Percentiles rank a stretch among this genome's conserved stretches.
phyloP scores from a whole-genome alignment of 495 filamentous ascomycete species.

The Apodospora peruviana region DNA sequence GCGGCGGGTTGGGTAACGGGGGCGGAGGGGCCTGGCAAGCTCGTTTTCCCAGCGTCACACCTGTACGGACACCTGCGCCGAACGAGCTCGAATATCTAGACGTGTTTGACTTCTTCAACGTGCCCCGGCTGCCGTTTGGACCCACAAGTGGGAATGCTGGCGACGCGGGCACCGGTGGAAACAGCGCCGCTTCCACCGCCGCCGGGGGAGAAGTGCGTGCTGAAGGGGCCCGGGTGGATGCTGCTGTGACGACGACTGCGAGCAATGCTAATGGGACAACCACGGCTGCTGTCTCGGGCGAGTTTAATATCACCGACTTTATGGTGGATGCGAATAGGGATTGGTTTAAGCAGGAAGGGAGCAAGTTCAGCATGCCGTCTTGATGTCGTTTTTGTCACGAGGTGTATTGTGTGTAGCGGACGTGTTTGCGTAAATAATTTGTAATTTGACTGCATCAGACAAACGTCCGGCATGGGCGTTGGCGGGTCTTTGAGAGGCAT shows the following conservation, averaged over 20 bases:
- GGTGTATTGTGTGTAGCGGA: too few relatives aligned
- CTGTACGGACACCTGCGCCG: constrained; percentile 58
- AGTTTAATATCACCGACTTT: constrained; percentile 63
- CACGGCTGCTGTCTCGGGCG: constrained; percentile 25
- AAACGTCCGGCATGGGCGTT: too few relatives aligned
- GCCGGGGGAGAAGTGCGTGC: constrained; percentile 1
- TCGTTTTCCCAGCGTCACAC: constrained; percentile 36
- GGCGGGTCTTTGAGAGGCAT: too few relatives aligned
- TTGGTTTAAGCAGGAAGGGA: constrained; percentile 46
- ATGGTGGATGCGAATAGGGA: constrained; percentile 60
- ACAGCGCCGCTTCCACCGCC: constrained; percentile 1
- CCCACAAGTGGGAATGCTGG: constrained; percentile 25
- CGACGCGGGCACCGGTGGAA: constrained; percentile 14
- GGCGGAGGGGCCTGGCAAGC: constrained; percentile 16
- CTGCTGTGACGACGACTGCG: neutral
- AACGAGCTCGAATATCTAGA: constrained; percentile 88
- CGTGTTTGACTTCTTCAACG: constrained; percentile 90
- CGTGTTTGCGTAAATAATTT: too few relatives aligned
- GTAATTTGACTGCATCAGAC: too few relatives aligned
- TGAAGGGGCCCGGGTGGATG: too few relatives aligned
- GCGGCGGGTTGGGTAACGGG: constrained; percentile 2
- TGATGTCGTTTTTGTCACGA: too few relatives aligned
- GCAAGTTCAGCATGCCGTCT: constrained; percentile 16
- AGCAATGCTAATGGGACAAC: constrained; percentile 2
- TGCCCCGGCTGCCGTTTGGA: constrained; percentile 62